These are phyloP conservation scores for Talaromyces wortmannii DNA, from an alignment of 495 filamentous ascomycete species.

Conservation along the genomic window DNA sequence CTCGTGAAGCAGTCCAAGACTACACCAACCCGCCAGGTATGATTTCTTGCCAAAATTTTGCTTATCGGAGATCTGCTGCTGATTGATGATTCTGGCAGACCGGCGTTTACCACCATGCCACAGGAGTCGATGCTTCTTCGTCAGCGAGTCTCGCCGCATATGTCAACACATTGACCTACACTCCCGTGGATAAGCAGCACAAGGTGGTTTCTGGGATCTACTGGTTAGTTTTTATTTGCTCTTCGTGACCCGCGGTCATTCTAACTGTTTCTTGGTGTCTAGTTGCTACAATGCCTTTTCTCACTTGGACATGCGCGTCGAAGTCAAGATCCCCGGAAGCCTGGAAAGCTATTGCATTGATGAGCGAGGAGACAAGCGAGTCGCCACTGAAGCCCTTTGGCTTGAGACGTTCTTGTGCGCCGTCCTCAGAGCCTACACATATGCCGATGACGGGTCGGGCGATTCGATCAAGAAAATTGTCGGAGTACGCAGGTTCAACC, in stretches of 20 bases:
- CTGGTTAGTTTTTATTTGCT: constrained; percentile 51
- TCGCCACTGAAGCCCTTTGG: constrained; percentile 89
- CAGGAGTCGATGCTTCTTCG: constrained; percentile 93
- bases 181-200: constrained; percentile 73
- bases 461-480: constrained; percentile 91
- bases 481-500: constrained; percentile 91
- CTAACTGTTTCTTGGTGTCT: neutral
- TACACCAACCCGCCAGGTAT: constrained; percentile 43
- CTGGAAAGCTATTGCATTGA: constrained; percentile 96
- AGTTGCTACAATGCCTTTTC: constrained; percentile 99
- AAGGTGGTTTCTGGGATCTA: constrained; percentile 93
- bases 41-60: constrained; percentile 1
- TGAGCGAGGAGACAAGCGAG: constrained; percentile 87
- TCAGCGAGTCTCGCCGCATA: constrained; percentile 96
- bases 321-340: constrained; percentile 90
- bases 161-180: constrained; percentile 94
- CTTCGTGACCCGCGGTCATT: neutral
- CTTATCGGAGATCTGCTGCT: neutral
- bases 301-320: constrained; percentile 94
- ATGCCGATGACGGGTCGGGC: constrained; percentile 89
- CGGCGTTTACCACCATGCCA: constrained; percentile 97
- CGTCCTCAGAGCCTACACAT: constrained; percentile 87
- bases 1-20: constrained; percentile 76
- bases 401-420: constrained; percentile 95
- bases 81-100: constrained; percentile 40